Conservation (phyloP, 257 asterid species). For the Petunia secreta region DNA sequence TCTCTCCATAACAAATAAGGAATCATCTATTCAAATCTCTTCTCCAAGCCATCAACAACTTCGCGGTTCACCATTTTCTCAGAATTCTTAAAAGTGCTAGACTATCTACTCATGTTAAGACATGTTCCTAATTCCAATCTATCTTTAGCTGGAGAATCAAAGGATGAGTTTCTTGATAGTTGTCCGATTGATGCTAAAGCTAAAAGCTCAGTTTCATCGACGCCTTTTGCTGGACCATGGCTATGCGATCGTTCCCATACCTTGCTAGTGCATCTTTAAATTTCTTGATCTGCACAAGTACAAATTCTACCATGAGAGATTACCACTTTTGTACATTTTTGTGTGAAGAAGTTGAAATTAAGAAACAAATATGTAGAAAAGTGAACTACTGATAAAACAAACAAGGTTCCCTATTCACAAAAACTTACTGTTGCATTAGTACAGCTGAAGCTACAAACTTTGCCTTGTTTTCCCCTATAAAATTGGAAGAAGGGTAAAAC, state of each 20-base stretch:
- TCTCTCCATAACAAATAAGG: too few relatives aligned
- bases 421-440: conserved; percentile 45
- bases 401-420: background rate
- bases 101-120: background rate
- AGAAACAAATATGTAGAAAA: too few relatives aligned
- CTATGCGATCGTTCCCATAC: conserved; percentile 56
- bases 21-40: background rate
- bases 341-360: background rate
- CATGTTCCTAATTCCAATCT: background rate
- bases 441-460: conserved; percentile 52
- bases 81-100: conserved; percentile 37
- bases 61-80: background rate
- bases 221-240: conserved; percentile 53
- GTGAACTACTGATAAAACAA: too few relatives aligned
- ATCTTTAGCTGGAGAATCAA: background rate
- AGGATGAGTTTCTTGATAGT: background rate
- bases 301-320: background rate
- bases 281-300: conserved; percentile 49
- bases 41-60: background rate
- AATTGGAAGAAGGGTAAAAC: conserved; percentile 49
- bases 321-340: background rate
- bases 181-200: conserved; percentile 10
- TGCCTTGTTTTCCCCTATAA: conserved; percentile 47
- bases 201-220: conserved; percentile 7
- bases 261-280: conserved; percentile 77